Conservation (phyloP, 2,329 filamentous ascomycete genomes). For the Scytalidium lignicola region DNA sequence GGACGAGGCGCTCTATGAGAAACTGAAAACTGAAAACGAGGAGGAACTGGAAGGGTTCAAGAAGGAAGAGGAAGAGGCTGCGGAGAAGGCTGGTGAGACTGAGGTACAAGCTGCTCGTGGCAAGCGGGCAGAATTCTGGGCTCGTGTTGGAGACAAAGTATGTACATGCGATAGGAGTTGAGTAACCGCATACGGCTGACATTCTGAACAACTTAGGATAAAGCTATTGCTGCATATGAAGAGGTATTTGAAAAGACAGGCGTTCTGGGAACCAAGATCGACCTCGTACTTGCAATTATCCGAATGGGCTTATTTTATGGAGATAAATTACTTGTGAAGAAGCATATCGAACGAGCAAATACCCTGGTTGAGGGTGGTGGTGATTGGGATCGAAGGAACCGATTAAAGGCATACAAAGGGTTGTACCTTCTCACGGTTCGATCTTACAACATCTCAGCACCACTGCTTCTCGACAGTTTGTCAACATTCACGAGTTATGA, state of each 20-base stretch:
- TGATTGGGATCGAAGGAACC: slow-evolving; percentile 97
- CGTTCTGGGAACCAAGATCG: slow-evolving; percentile 93
- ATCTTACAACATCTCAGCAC: slow-evolving; percentile 83
- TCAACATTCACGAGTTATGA: slow-evolving; percentile 99
- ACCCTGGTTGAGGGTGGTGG: slow-evolving; percentile 89
- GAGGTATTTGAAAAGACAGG: slow-evolving; percentile 95
- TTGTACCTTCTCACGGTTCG: slow-evolving; percentile 88
- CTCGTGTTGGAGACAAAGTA: slow-evolving; percentile 93
- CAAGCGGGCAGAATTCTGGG: slow-evolving; percentile 95
- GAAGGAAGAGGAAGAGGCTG: slow-evolving; percentile 88
- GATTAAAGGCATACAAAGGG: slow-evolving; percentile 97
- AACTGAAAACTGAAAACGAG: slow-evolving; percentile 71
- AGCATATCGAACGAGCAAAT: slow-evolving; percentile 85
- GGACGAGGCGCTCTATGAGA: slow-evolving; percentile 84
- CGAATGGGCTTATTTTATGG: slow-evolving; percentile 94
- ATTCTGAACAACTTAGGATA: slow-evolving; percentile 57
- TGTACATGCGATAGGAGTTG: slow-evolving; percentile 11
- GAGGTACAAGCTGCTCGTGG: slow-evolving; percentile 89
- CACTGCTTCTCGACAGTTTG: slow-evolving; percentile 90
- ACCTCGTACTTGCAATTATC: slow-evolving; percentile 93
- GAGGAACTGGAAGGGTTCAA: slow-evolving; percentile 70
- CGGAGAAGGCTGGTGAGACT: slow-evolving; percentile 92
- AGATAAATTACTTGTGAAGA: slow-evolving; percentile 87
- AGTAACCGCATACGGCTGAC: slow-evolving; percentile 12
- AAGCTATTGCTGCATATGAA: slow-evolving; percentile 89